These are phyloP conservation scores for Cladosporium velox DNA, from an alignment of 2,329 filamentous ascomycete genomes.

Conservation along the genomic window DNA sequence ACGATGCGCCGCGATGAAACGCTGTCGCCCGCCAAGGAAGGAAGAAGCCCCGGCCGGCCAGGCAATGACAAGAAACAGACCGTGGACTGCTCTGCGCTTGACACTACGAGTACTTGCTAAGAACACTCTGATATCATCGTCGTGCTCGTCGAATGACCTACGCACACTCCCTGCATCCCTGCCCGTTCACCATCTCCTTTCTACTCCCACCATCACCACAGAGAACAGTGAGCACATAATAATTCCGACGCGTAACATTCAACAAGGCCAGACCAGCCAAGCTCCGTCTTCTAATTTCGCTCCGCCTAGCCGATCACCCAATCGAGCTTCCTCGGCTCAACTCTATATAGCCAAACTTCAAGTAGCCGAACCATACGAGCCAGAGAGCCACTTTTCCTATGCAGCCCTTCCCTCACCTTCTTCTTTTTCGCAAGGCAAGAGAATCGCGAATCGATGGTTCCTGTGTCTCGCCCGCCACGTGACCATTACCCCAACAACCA, in stretches of 20 bases:
- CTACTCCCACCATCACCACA: background rate
- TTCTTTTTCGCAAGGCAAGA: background rate
- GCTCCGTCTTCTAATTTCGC: conserved; percentile 8
- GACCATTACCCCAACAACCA: conserved; percentile 10
- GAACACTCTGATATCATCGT: background rate
- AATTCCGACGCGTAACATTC: background rate
- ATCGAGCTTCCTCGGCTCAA: conserved; percentile 2
- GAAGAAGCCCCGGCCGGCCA: background rate
- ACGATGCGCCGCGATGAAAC: conserved; percentile 4
- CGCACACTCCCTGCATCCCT: background rate
- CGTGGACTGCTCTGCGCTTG: background rate
- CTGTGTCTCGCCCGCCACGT: conserved; percentile 5
- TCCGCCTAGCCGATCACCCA: conserved; percentile 5
- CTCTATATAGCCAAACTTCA: background rate
- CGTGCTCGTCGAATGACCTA: background rate
- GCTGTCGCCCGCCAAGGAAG: background rate
- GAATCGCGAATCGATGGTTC: background rate
- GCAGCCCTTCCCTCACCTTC: background rate
- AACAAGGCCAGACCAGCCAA: conserved; percentile 2
- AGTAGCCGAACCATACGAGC: conserved; percentile 2
- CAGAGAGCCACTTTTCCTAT: background rate
- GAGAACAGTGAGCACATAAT: background rate
- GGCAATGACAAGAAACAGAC: background rate
- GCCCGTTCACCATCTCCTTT: background rate
- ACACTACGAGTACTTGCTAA: background rate